phyloP scores from a whole-genome alignment of 176 grass and related monocot genomes.

The Oryza australiensis region DNA sequence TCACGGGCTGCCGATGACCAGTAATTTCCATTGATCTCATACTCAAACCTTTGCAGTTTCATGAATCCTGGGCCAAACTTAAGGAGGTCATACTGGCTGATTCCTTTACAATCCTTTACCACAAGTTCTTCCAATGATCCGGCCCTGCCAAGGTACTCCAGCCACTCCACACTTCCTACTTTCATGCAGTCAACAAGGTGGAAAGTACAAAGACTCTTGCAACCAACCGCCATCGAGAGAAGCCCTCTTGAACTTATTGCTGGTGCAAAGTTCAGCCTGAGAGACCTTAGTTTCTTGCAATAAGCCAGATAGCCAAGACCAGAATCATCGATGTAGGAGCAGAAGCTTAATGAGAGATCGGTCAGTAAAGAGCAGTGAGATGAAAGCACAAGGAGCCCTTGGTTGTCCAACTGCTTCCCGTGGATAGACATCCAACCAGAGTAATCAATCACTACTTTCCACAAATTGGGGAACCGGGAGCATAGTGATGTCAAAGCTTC shows the following conservation, averaged over 20 bases:
- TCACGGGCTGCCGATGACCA: slow-evolving; percentile 16
- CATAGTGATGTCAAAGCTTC: slow-evolving; percentile 48
- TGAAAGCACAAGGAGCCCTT: slow-evolving; percentile 51
- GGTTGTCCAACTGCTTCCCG: slow-evolving; percentile 52
- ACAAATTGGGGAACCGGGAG: slow-evolving; percentile 51
- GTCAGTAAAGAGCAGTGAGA: slow-evolving; percentile 43
- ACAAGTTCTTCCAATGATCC: slow-evolving; percentile 54
- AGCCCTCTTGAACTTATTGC: slow-evolving; percentile 60
- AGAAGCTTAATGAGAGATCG: slow-evolving; percentile 61
- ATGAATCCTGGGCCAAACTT: slow-evolving; percentile 55
- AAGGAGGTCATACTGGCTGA: slow-evolving; percentile 56
- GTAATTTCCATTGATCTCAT: slow-evolving; percentile 47
- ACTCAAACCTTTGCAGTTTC: slow-evolving; percentile 63
- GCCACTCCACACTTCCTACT: slow-evolving; percentile 54
- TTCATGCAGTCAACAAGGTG: slow-evolving; percentile 62
- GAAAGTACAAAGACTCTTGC: slow-evolving; percentile 54
- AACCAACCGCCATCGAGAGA: slow-evolving; percentile 57
- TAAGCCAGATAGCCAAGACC: slow-evolving; percentile 50
- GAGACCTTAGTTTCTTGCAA: slow-evolving; percentile 52
- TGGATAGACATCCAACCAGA: slow-evolving; percentile 45
- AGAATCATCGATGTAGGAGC: slow-evolving; percentile 44
- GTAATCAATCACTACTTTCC: slow-evolving; percentile 66
- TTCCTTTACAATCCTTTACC: slow-evolving; percentile 52
- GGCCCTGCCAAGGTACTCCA: slow-evolving; percentile 59
- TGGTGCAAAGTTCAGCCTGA: slow-evolving; percentile 48